Conservation (phyloP, 768 basidiomycete species). For the Suillus sp. region DNA sequence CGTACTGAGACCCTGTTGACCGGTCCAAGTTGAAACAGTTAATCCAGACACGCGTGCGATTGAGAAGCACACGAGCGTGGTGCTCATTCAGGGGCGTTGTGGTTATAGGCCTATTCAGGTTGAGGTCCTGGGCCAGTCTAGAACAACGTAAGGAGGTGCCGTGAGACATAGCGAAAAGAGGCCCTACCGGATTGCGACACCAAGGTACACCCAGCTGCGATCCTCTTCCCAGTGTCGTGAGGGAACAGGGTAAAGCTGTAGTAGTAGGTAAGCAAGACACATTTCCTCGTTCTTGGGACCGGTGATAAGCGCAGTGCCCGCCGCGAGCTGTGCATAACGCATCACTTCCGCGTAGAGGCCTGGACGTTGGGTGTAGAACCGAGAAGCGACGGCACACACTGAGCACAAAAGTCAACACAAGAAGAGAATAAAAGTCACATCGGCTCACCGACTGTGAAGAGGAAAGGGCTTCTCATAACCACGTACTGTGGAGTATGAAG, state of each 20-base stretch:
- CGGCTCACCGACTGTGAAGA: slow-evolving; percentile 86
- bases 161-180: neutral
- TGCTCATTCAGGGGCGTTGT: slow-evolving; percentile 77
- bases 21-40: slow-evolving; percentile 91
- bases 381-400: slow-evolving; percentile 89
- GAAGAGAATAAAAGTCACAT: neutral
- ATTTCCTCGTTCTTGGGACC: slow-evolving; percentile 84
- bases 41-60: slow-evolving; percentile 88
- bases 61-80: slow-evolving; percentile 84
- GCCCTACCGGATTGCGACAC: slow-evolving; percentile 78
- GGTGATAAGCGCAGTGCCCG: slow-evolving; percentile 73
- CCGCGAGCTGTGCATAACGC: slow-evolving; percentile 75
- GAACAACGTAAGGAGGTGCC: slow-evolving; percentile 14
- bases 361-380: slow-evolving; percentile 73
- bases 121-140: slow-evolving; percentile 88
- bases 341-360: slow-evolving; percentile 71
- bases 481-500: slow-evolving; percentile 85
- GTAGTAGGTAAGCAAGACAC: slow-evolving; percentile 78
- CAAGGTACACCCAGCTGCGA: slow-evolving; percentile 86
- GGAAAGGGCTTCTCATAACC: slow-evolving; percentile 82
- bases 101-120: slow-evolving; percentile 77
- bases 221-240: slow-evolving; percentile 87
- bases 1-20: slow-evolving; percentile 86
- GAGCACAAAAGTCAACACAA: slow-evolving; percentile 17
- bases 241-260: slow-evolving; percentile 77